Evolutionary conservation across 169 alveolate species (phyloP), one percentile per base, ranked within the genome.

Genomic region (Sarcocystis neurona): DNA sequence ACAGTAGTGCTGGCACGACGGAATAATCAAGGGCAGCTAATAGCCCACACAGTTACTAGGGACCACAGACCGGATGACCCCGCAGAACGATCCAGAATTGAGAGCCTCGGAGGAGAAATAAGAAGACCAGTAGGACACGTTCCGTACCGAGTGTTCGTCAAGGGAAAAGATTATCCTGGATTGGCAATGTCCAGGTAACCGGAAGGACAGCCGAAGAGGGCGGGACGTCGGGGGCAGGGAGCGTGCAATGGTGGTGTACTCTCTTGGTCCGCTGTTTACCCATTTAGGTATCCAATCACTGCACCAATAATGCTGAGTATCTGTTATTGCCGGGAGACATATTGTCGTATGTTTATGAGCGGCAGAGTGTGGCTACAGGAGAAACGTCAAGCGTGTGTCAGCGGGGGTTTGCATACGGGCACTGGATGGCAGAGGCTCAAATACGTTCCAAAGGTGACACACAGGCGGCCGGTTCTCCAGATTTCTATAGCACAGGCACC

Each of bases 141-240:
- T 39, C 97, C 97, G 27, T 86, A 92, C 77, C 95, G 98, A n/a
- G 97, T 96, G 41, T 96, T 94, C 92, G 84, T 94, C 48, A 94
- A 94, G 90, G 95, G 96, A 56, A 94, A 92, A 87, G 88, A 93
- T 90, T 95, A 93, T 85, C 98, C 98, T 30, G 98, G 98, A 37
- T 92, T 96, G 84, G 97, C 98, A 23, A 95, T 96, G 97, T 93
- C 95, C 34, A 53, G 94, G 94, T 92, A 79, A 8, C n/a, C n/a
- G n/a, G n/a, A n/a, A n/a, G n/a, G n/a, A n/a, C n/a, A n/a, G n/a
- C n/a, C n/a, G n/a, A n/a, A n/a, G n/a, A n/a, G n/a, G n/a, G n/a
- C n/a, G n/a, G n/a, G n/a, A n/a, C n/a, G n/a, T n/a, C n/a, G n/a
- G n/a, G n/a, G n/a, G n/a, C n/a, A n/a, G n/a, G n/a, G n/a, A n/a